Evolutionary conservation across 345 rosid species (phyloP), one percentile per base, ranked within the genome.

Genomic region (Gossypium anomalum): DNA sequence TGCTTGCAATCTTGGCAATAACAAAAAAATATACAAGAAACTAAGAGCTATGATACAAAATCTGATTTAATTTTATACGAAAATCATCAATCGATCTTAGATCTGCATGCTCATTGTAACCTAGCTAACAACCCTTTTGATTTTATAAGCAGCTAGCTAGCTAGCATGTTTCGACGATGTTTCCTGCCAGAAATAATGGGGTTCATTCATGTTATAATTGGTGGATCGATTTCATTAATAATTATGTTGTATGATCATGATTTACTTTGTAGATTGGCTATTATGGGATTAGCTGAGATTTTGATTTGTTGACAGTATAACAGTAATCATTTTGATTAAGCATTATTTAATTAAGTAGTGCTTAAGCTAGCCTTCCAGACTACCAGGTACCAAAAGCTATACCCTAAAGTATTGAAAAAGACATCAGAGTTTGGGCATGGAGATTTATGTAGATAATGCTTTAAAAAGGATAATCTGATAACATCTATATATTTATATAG

Each of bases 191-290:
- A 72, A 16, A 63, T 73, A 72, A 80, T 79, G 84, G 87, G 66
- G 34, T 72, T 81, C 88, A 81, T 82, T 81, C 88, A 83, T 82
- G 86, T 81, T 80, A 75, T 78, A 55, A 19, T 53, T 74, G 83
- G 78, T 49, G 47, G 64, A 52, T 49, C n/a, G 19, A 55, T 71
- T n/a, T 71, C 41, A 47, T 72, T 22, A 22, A 23, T 44, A 22
- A 23, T 58, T 72, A 57, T 22, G 19, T 27, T 27, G 3, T 27
- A 15, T 60, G n/a, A 27, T 67, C 17, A 47, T 23, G 3, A 47
- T 45, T 6, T 16, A n/a, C 20, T 52, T 27, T 49, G 15, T 27
- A 25, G 57, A 16, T 25, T 44, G n/a, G 15, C 52, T 23, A 66
- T 66, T 34, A 34, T 34, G 38, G 70, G 13, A 27, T 16, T 66